A percentile compares a stretch with the other conserved stretches of the same genome.
phyloP scores from a whole-genome alignment of 495 filamentous ascomycete genomes.

The Podospora fimiseda region DNA sequence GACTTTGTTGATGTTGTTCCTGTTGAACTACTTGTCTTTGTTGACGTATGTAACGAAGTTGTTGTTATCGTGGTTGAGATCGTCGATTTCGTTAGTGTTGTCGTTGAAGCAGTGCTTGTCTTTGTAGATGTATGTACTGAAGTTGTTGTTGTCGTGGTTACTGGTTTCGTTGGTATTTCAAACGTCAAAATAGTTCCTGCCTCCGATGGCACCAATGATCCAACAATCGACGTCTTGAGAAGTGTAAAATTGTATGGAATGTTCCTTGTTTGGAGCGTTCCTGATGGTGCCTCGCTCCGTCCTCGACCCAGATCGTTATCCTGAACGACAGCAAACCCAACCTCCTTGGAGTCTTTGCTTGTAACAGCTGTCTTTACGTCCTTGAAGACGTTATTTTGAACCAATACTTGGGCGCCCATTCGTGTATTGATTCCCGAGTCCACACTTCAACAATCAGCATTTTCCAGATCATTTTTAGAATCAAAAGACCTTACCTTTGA shows the following conservation, averaged over 20 bases:
- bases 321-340: conserved; percentile 37
- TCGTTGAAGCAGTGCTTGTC: neutral
- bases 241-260: conserved; percentile 49
- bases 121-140: neutral
- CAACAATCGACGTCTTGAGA: conserved; percentile 37
- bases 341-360: conserved; percentile 49
- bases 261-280: conserved; percentile 35
- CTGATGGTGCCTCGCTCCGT: conserved; percentile 39
- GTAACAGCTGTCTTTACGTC: conserved; percentile 43
- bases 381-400: conserved; percentile 55
- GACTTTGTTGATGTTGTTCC: too few relatives aligned
- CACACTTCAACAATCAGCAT: too few relatives aligned
- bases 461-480: too few relatives aligned
- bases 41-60: too few relatives aligned
- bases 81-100: too few relatives aligned
- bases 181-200: conserved; percentile 54
- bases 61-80: too few relatives aligned
- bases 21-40: too few relatives aligned
- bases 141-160: neutral
- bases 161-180: neutral
- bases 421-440: conserved; percentile 59
- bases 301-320: conserved; percentile 53
- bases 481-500: conserved; percentile 28
- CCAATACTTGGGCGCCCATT: conserved; percentile 56
- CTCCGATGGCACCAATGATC: conserved; percentile 38